These are phyloP conservation scores for Blastobotrys malaysiensis DNA, from an alignment of 1,139 yeast species.

Conservation along the genomic window DNA sequence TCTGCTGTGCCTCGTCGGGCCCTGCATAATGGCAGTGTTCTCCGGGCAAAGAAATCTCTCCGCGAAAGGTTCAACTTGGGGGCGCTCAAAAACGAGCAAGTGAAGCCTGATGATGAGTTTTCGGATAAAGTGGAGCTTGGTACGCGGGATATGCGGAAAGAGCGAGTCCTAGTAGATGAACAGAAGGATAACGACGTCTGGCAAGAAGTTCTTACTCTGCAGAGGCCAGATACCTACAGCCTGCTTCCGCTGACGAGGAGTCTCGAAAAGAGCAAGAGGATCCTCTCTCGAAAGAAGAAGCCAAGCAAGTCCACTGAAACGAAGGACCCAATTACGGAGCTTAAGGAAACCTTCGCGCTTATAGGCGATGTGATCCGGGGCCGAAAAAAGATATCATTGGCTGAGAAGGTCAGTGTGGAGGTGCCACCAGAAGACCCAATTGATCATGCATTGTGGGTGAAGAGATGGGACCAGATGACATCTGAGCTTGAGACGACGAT, in stretches of 20 bases:
- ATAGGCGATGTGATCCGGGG: conserved; percentile 6
- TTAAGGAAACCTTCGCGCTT: conserved; percentile 9
- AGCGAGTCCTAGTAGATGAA: conserved; percentile 1
- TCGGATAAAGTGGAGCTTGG: neutral
- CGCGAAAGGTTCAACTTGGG: neutral
- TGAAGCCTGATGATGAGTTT: neutral
- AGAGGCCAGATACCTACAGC: conserved; percentile 8
- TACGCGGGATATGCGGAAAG: neutral
- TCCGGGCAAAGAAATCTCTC: neutral
- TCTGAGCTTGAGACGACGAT: conserved; percentile 25
- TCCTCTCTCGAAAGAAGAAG: neutral
- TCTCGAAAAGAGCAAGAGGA: neutral
- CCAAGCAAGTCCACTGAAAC: neutral
- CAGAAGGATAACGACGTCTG: conserved; percentile 1
- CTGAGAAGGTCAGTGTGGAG: neutral
- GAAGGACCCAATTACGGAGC: conserved; percentile 7
- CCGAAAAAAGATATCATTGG: neutral
- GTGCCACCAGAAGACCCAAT: conserved; percentile 7
- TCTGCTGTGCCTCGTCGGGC: neutral
- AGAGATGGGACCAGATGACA: conserved; percentile 19
- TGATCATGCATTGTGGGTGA: conserved; percentile 13
- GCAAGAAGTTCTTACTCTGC: conserved; percentile 7
- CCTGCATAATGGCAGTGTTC: neutral
- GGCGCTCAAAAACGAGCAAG: neutral
- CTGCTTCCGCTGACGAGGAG: conserved; percentile 9